These are phyloP conservation scores for Kwoniella pini DNA, from an alignment of 768 basidiomycete genomes.

Conservation along the genomic window DNA sequence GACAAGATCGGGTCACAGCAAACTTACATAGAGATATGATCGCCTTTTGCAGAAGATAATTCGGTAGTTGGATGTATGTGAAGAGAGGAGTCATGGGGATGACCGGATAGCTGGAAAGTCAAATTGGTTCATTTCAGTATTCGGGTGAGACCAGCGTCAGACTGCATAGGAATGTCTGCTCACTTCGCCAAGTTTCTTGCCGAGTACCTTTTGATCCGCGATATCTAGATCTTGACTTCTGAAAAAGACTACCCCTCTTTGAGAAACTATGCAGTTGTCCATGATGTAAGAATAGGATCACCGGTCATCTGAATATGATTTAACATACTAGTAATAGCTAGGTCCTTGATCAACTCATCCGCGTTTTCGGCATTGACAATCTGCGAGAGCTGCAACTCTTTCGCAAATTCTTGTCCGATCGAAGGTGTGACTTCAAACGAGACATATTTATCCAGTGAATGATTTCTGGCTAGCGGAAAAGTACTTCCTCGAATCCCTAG, in stretches of 20 bases:
- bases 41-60: too few species aligned
- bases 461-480: too few species aligned
- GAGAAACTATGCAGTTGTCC: conserved; percentile 31
- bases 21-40: too few species aligned
- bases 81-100: too few species aligned
- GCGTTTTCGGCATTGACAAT: conserved; percentile 27
- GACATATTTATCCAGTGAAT: too few species aligned
- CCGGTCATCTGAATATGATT: neutral
- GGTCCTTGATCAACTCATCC: conserved; percentile 23
- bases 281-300: too few species aligned
- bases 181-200: conserved; percentile 63
- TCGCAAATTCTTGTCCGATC: conserved; percentile 62
- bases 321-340: conserved; percentile 38
- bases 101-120: too few species aligned
- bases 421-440: conserved; percentile 58
- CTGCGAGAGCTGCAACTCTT: conserved; percentile 54
- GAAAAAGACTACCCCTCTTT: conserved; percentile 69
- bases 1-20: too few species aligned
- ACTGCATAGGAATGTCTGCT: conserved; percentile 60
- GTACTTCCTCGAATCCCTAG: too few species aligned
- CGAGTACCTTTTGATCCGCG: too few species aligned
- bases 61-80: too few species aligned
- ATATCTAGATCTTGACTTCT: conserved; percentile 58
- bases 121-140: too few species aligned
- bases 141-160: conserved; percentile 59